A percentile compares a stretch with the other conserved stretches of the same genome.
These are phyloP conservation scores for Mycosphaerelloides madeirae DNA, from an alignment of 2,329 filamentous ascomycete genomes.

Conservation along the genomic window DNA sequence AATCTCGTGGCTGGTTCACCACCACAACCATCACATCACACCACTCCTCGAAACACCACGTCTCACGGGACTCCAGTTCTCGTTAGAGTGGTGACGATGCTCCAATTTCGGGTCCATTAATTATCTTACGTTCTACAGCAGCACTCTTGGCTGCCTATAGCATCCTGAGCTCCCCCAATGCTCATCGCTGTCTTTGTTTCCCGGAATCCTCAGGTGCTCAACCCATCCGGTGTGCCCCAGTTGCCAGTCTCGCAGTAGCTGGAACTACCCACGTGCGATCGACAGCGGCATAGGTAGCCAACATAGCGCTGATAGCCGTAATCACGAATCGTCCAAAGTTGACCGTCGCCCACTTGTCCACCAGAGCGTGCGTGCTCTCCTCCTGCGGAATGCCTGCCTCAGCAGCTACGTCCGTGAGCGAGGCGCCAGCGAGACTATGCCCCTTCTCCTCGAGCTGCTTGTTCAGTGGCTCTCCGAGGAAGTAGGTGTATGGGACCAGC, in stretches of 20 bases:
- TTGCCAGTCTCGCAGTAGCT: background rate
- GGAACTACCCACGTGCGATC: slow-evolving; percentile 27
- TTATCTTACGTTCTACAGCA: too few species aligned
- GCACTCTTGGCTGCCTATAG: too few species aligned
- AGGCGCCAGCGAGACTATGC: slow-evolving; percentile 35
- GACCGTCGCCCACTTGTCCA: slow-evolving; percentile 54
- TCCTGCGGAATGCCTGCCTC: slow-evolving; percentile 27
- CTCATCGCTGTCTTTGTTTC: too few species aligned
- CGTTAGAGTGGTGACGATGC: too few species aligned
- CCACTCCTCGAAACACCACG: background rate
- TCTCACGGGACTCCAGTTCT: background rate
- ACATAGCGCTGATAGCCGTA: slow-evolving; percentile 17
- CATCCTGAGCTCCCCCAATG: too few species aligned
- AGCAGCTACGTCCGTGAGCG: slow-evolving; percentile 20
- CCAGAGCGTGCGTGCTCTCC: slow-evolving; percentile 48
- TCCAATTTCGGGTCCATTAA: too few species aligned
- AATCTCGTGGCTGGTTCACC: background rate
- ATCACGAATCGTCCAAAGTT: slow-evolving; percentile 44
- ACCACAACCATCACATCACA: background rate
- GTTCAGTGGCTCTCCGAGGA: slow-evolving; percentile 47
- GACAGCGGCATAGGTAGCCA: slow-evolving; percentile 27
- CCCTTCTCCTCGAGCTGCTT: slow-evolving; percentile 44
- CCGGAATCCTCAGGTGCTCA: too few species aligned
- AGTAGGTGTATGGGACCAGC: slow-evolving; percentile 51
- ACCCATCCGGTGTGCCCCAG: slow-evolving; percentile 4